These are phyloP conservation scores for Boletellus emodensis DNA, from an alignment of 768 basidiomycete species.

Conservation along the genomic window DNA sequence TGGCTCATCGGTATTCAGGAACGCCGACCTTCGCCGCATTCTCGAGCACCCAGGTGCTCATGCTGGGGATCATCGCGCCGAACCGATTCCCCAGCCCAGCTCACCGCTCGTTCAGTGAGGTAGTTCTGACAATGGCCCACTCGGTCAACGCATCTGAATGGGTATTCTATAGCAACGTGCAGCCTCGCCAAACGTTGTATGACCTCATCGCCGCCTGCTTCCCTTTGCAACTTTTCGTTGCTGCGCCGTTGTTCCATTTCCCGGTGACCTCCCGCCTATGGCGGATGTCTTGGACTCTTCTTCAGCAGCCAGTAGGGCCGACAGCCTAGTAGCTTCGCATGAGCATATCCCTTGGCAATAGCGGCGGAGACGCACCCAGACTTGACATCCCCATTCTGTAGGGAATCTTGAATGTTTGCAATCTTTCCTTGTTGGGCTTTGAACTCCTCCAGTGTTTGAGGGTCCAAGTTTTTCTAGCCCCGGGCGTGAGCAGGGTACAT, in stretches of 20 bases:
- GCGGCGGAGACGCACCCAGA: conserved; percentile 42
- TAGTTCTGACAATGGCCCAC: neutral
- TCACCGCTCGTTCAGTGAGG: conserved; percentile 4
- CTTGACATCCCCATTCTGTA: conserved; percentile 57
- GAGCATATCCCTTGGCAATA: conserved; percentile 1
- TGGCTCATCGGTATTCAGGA: conserved; percentile 34
- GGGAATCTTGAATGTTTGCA: conserved; percentile 49
- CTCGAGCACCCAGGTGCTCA: conserved; percentile 46
- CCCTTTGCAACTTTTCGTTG: conserved; percentile 36
- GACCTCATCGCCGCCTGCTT: conserved; percentile 30
- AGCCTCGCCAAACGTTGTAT: neutral
- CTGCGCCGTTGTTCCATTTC: conserved; percentile 20
- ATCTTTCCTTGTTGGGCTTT: conserved; percentile 58
- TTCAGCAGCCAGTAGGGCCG: conserved; percentile 40
- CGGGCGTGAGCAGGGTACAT: conserved; percentile 7
- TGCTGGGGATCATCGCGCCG: conserved; percentile 1
- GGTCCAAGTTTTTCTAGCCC: conserved; percentile 70
- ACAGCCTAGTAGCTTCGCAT: conserved; percentile 33
- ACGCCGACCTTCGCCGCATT: conserved; percentile 50
- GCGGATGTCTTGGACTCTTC: conserved; percentile 35
- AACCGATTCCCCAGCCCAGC: conserved; percentile 9
- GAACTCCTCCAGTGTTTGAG: conserved; percentile 61
- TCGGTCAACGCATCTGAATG: neutral
- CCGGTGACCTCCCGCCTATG: conserved; percentile 14
- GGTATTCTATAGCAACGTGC: conserved; percentile 6